Conservation (phyloP, 2,329 filamentous ascomycete species). For the Penicillium sp. region DNA sequence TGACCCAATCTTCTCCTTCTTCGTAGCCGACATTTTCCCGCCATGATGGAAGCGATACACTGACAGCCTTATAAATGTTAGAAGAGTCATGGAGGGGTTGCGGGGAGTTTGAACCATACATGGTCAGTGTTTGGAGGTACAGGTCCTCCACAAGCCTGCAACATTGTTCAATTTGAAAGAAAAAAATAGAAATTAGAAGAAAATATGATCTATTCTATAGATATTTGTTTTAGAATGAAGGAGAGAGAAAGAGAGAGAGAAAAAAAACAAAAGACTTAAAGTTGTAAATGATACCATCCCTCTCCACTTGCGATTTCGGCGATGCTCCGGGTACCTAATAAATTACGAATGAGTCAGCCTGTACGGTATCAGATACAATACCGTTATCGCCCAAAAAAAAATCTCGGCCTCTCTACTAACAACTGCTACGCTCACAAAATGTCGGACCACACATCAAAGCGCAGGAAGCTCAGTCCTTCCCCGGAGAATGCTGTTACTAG, state of each 20-base stretch:
- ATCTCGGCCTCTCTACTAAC: constrained; percentile 14
- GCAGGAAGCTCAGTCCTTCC: constrained; percentile 49
- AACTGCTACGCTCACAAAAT: constrained; percentile 20
- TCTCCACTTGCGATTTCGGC: constrained; percentile 25
- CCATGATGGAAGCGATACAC: constrained; percentile 95
- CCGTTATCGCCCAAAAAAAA: constrained; percentile 24
- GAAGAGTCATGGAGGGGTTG: constrained; percentile 24
- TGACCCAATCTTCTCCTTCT: constrained; percentile 84
- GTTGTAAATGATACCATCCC: constrained; percentile 11
- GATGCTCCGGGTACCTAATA: constrained; percentile 9
- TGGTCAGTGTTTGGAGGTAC: constrained; percentile 77
- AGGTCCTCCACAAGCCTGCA: constrained; percentile 60
- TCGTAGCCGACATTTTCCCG: constrained; percentile 87
- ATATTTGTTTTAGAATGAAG: neutral
- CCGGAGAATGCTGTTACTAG: constrained; percentile 18
- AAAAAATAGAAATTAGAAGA: neutral
- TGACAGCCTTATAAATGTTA: constrained; percentile 70
- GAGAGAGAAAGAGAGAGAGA: neutral
- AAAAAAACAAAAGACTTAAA: neutral
- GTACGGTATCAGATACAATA: constrained; percentile 7
- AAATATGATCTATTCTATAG: neutral
- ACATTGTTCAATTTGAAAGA: constrained; percentile 33
- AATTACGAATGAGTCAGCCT: constrained; percentile 16
- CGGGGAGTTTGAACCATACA: constrained; percentile 53
- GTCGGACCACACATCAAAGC: constrained; percentile 43